phyloP scores from a whole-genome alignment of 164 flowering plant species.

The Vitis cinerea region DNA sequence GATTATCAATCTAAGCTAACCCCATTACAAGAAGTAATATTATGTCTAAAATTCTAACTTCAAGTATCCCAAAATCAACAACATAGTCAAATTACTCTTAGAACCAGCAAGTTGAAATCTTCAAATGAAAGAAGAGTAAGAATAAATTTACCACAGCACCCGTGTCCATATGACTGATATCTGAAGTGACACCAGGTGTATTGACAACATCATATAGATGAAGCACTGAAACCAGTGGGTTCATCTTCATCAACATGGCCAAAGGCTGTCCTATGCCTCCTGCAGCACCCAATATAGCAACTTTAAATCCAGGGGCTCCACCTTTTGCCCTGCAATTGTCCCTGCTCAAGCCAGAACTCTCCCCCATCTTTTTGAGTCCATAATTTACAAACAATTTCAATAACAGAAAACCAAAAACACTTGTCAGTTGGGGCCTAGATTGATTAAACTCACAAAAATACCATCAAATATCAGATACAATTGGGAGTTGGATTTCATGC shows the following conservation, averaged over 20 bases:
- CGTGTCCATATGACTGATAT: constrained; percentile 98
- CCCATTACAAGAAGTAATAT: background rate
- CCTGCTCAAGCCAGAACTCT: constrained; percentile 34
- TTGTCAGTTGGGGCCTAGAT: background rate
- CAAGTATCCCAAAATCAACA: background rate
- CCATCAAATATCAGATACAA: too few relatives aligned
- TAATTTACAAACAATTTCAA: constrained; percentile 3
- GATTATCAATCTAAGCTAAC: background rate
- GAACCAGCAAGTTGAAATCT: background rate
- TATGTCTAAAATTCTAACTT: background rate
- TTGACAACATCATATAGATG: constrained; percentile 95
- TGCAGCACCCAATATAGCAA: constrained; percentile 91
- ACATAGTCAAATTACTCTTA: background rate
- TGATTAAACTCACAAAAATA: background rate
- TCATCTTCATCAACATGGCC: constrained; percentile 94
- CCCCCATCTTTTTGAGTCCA: constrained; percentile 49
- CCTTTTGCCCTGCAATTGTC: constrained; percentile 88
- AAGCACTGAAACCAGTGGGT: constrained; percentile 88
- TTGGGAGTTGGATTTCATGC: too few relatives aligned
- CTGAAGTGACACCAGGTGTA: constrained; percentile 92
- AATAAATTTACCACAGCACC: constrained; percentile 78
- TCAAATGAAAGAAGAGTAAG: background rate
- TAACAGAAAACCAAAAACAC: background rate
- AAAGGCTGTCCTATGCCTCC: constrained; percentile 98
- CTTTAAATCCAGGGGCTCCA: constrained; percentile 87